Conservation (phyloP, 2,329 filamentous ascomycete species). For the Nothophoma quercina region DNA sequence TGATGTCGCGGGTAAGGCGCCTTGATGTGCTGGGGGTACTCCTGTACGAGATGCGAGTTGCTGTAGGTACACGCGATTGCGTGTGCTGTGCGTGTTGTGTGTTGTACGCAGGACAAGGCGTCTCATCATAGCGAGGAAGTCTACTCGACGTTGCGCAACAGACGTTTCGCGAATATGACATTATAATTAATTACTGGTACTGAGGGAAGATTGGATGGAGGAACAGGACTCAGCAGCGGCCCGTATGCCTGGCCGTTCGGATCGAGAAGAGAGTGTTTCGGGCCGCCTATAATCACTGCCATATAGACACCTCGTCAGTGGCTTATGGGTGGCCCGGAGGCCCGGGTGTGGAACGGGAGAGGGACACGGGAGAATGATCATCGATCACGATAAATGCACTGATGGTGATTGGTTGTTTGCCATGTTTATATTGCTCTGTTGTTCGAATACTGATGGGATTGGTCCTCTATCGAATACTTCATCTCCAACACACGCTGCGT, state of each 20-base stretch:
- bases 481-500: constrained; percentile 1
- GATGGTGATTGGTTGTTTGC: not conserved
- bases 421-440: not conserved
- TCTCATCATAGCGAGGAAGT: not conserved
- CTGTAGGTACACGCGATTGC: constrained; percentile 12
- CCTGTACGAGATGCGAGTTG: not conserved
- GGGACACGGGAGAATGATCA: not conserved
- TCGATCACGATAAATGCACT: not conserved
- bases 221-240: no score
- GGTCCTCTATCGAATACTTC: not conserved
- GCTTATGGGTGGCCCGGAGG: not conserved
- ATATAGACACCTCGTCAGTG: not conserved
- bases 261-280: not conserved
- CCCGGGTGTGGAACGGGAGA: no score
- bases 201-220: no score
- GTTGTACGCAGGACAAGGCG: not conserved
- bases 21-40: not conserved
- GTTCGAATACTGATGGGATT: not conserved
- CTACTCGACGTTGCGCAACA: no score
- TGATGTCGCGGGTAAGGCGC: constrained; percentile 16
- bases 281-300: not conserved
- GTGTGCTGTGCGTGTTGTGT: constrained; percentile 7
- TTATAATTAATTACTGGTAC: not conserved
- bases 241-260: not conserved
- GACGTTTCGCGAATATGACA: no score